phyloP scores from a whole-genome alignment of 805 yeast genomes.

The Jamesozyma piceae region DNA sequence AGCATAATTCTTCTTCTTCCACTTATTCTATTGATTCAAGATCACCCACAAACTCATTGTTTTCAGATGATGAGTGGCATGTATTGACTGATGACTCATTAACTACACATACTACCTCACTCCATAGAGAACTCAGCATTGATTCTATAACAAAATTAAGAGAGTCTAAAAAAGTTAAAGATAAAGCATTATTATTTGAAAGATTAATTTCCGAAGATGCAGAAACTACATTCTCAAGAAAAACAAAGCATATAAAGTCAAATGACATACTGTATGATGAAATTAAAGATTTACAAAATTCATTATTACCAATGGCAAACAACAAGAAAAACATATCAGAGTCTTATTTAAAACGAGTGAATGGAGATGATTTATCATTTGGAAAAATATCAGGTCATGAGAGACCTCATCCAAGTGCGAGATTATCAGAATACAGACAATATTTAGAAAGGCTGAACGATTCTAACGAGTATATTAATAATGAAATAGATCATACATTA shows the following conservation, averaged over 20 bases:
- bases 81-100: constrained; percentile 11
- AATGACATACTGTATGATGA: neutral
- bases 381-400: neutral
- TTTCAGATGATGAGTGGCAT: constrained; percentile 21
- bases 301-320: constrained; percentile 1
- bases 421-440: neutral
- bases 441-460: neutral
- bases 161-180: constrained; percentile 26
- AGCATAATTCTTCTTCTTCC: constrained; percentile 5
- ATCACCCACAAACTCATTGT: constrained; percentile 19
- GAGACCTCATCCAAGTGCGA: neutral
- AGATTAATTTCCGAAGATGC: constrained; percentile 13
- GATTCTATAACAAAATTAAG: constrained; percentile 22
- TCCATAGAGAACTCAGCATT: neutral
- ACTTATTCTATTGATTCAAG: constrained; percentile 19
- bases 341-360: constrained; percentile 3
- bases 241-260: neutral
- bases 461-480: neutral
- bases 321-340: constrained; percentile 5
- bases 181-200: constrained; percentile 27
- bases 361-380: neutral
- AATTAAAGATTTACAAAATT: neutral
- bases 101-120: neutral
- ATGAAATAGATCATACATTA: neutral
- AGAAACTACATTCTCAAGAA: constrained; percentile 1